Evolutionary conservation across 2,329 filamentous ascomycete species (phyloP), one percentile per base, ranked within the genome.

Genomic region (Endothia cerciana): DNA sequence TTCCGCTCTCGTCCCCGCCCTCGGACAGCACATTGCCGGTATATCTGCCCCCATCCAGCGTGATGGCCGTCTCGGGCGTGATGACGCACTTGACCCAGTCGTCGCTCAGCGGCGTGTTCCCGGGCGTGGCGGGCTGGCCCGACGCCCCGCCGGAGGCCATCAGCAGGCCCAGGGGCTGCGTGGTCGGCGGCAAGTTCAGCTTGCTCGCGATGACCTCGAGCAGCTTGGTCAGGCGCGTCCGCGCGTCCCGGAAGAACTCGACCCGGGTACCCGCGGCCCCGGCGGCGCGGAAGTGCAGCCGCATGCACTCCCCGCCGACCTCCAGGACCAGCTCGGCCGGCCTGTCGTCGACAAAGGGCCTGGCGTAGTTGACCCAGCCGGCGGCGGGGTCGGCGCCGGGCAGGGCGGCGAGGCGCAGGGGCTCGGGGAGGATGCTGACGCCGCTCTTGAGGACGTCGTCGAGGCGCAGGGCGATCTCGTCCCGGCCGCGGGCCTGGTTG

Each of bases 371-470:
- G 36, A 97, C 87, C 82, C 87, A 91, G 49, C 77, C 78, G 19
- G 75, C 72, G 38, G 78, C 63, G 40, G 0, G 94, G 94, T 6
- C 94, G 88, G 19, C 2, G 4, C n/a, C 33, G 86, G 91, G 51
- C 77, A 78, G n/a, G 72, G 40, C 77, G 64, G 43, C 36, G 60
- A 41, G 30, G 70, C 60, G 43, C 68, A 67, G 19, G 75, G 67
- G 60, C 91, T 88, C 10, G 78, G 76, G 0, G 79, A 80, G 36
- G 69, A 95, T 85, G 19, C 87, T 87, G 57, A 97, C 82, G 17
- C 94, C 94, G 2, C 91, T 93, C 72, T 94, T 94, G 41, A 94
- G 87, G n/a, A 98, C 86, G 72, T 97, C 94, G 72, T 95, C 90
- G 2, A 98, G 78, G 0, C 92, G 85, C 40, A 98, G 82, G 4